Percentiles rank a stretch among this genome's conserved stretches.
Conservation (phyloP, 2,329 filamentous ascomycete genomes). For the Talaromyces atroroseus region DNA sequence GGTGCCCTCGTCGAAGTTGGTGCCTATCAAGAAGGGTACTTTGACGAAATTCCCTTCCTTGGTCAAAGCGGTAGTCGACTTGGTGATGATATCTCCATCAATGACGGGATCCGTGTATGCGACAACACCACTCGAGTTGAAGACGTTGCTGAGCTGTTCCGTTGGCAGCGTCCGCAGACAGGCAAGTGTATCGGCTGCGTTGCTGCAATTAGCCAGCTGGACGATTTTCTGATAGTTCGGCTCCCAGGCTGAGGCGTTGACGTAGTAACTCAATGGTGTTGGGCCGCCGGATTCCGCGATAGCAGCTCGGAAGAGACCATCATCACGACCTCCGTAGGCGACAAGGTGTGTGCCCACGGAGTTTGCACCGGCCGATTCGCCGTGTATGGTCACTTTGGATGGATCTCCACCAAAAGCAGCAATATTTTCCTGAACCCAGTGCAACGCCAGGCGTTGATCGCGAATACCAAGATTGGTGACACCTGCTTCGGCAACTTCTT, state of each 20-base stretch:
- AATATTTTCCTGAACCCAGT: slow-evolving; percentile 54
- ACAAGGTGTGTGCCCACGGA: slow-evolving; percentile 66
- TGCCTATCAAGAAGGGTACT: slow-evolving; percentile 63
- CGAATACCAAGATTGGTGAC: slow-evolving; percentile 45
- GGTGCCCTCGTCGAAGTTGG: slow-evolving; percentile 77
- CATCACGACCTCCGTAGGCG: slow-evolving; percentile 65
- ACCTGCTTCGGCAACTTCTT: slow-evolving; percentile 7
- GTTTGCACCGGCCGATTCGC: slow-evolving; percentile 46
- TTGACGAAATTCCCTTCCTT: slow-evolving; percentile 50
- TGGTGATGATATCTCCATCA: slow-evolving; percentile 58
- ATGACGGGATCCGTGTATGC: not conserved
- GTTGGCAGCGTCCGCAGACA: slow-evolving; percentile 59
- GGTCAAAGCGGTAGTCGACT: slow-evolving; percentile 58
- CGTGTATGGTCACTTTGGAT: slow-evolving; percentile 46
- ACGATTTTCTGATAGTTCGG: slow-evolving; percentile 38
- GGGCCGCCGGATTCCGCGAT: slow-evolving; percentile 72
- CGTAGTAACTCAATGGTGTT: slow-evolving; percentile 57
- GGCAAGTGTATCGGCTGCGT: slow-evolving; percentile 38
- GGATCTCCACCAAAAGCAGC: slow-evolving; percentile 52
- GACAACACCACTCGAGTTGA: slow-evolving; percentile 4
- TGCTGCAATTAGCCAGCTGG: slow-evolving; percentile 33
- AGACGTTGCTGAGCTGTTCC: slow-evolving; percentile 55
- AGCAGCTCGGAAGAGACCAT: slow-evolving; percentile 68
- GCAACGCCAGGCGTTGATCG: slow-evolving; percentile 52
- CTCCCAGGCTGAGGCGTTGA: slow-evolving; percentile 56